phyloP scores from a whole-genome alignment of 441 rosid genomes.

The Croton laevigatus region DNA sequence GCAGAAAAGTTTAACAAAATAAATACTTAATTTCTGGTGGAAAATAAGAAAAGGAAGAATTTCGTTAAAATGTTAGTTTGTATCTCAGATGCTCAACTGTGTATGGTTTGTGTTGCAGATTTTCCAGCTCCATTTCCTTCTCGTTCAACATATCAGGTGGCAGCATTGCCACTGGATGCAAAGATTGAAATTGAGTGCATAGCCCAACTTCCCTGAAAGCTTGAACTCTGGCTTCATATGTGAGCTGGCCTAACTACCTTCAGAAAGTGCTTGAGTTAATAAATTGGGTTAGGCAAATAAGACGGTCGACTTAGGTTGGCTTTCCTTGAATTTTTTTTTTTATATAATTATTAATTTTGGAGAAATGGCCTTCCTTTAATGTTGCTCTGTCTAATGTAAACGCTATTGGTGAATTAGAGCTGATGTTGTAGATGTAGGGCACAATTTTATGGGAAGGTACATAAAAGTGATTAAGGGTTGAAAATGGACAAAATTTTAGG shows the following conservation, averaged over 20 bases:
- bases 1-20: neutral
- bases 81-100: neutral
- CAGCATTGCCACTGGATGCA: conserved; percentile 84
- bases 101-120: conserved; percentile 48
- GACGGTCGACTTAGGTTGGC: neutral
- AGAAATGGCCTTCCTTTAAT: neutral
- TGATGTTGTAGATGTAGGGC: neutral
- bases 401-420: neutral
- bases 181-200: conserved; percentile 93
- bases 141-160: conserved; percentile 87
- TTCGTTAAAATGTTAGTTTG: neutral
- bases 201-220: conserved; percentile 41
- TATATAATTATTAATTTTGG: too few relatives aligned
- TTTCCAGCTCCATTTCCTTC: conserved; percentile 86
- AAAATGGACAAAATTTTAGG: neutral
- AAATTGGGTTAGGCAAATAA: neutral
- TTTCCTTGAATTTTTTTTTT: neutral
- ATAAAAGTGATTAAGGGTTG: neutral
- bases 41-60: neutral
- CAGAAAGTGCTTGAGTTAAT: neutral
- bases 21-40: neutral
- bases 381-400: neutral
- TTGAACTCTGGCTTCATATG: conserved; percentile 9
- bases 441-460: neutral
- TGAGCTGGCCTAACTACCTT: neutral